Conservation (phyloP, 768 basidiomycete genomes). For the Suillus spraguei region DNA sequence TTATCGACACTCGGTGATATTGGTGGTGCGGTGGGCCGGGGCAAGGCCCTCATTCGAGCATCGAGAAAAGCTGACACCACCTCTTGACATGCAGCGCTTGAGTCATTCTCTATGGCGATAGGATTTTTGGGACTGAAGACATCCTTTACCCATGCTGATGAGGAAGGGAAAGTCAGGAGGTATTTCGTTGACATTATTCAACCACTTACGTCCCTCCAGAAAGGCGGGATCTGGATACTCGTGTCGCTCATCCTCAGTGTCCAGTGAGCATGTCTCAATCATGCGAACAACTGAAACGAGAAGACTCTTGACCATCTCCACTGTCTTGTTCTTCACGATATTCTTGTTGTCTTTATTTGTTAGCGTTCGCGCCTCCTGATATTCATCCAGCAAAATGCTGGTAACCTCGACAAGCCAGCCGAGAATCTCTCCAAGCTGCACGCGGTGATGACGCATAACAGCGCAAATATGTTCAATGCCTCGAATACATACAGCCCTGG, state of each 20-base stretch:
- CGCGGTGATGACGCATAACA: conserved; percentile 54
- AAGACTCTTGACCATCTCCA: conserved; percentile 50
- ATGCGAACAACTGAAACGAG: conserved; percentile 60
- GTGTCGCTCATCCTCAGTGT: conserved; percentile 33
- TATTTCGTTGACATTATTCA: not conserved
- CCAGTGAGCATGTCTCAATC: conserved; percentile 42
- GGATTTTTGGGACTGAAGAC: conserved; percentile 51
- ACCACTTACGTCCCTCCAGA: conserved; percentile 52
- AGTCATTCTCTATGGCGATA: conserved; percentile 41
- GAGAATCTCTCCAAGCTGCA: conserved; percentile 54
- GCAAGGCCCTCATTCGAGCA: conserved; percentile 51
- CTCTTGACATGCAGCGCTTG: conserved; percentile 55
- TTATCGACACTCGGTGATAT: conserved; percentile 37
- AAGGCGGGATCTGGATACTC: conserved; percentile 67
- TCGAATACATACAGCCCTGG: conserved; percentile 72
- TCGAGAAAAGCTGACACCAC: conserved; percentile 65
- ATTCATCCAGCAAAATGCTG: conserved; percentile 55
- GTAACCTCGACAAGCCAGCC: conserved; percentile 70
- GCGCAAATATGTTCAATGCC: conserved; percentile 72
- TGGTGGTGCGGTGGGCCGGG: conserved; percentile 39
- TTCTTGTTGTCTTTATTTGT: conserved; percentile 17
- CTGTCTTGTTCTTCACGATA: conserved; percentile 26
- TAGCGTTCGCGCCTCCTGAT: conserved; percentile 34
- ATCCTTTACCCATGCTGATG: conserved; percentile 59
- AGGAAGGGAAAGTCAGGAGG: conserved; percentile 15